Evolutionary conservation across 2,329 filamentous ascomycete species (phyloP).

Genomic region (Talaromyces sp.): DNA sequence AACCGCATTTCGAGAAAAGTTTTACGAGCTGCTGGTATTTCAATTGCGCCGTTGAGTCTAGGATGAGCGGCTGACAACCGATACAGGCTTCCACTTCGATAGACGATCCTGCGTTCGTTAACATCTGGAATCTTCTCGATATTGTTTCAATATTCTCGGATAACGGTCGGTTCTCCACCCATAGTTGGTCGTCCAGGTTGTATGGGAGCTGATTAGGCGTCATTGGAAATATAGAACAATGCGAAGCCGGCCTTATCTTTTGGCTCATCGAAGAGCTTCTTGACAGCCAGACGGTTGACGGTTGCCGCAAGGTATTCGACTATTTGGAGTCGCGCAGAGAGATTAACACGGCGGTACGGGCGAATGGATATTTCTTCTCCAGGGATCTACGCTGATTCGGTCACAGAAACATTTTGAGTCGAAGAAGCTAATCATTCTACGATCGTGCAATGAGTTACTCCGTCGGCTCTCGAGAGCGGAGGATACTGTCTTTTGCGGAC

Average conservation of each 20-base stretch:
- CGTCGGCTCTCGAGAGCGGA: constrained; percentile 90
- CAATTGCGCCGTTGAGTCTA: background rate
- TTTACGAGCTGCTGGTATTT: constrained; percentile 75
- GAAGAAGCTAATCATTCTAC: constrained; percentile 84
- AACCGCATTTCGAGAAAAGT: constrained; percentile 75
- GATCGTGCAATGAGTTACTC: constrained; percentile 93
- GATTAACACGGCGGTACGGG: constrained; percentile 69
- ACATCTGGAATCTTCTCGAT: constrained; percentile 91
- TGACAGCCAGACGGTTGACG: constrained; percentile 91
- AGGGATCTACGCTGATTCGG: constrained; percentile 23
- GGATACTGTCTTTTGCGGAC: constrained; percentile 93
- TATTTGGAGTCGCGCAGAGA: constrained; percentile 92
- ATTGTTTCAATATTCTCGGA: constrained; percentile 86
- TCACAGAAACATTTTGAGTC: constrained; percentile 66
- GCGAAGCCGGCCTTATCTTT: constrained; percentile 77
- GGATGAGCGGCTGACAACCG: constrained; percentile 27
- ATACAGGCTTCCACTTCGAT: constrained; percentile 69
- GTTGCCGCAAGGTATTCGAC: constrained; percentile 87
- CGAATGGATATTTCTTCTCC: constrained; percentile 1
- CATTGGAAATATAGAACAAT: constrained; percentile 44
- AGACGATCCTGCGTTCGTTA: constrained; percentile 71
- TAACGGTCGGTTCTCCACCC: constrained; percentile 56
- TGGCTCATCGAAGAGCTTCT: constrained; percentile 92
- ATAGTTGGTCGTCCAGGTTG: background rate
- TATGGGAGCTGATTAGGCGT: constrained; percentile 24